Evolutionary conservation across 306 rosid genomes (phyloP).

Genomic region (Rubus idaeus): DNA sequence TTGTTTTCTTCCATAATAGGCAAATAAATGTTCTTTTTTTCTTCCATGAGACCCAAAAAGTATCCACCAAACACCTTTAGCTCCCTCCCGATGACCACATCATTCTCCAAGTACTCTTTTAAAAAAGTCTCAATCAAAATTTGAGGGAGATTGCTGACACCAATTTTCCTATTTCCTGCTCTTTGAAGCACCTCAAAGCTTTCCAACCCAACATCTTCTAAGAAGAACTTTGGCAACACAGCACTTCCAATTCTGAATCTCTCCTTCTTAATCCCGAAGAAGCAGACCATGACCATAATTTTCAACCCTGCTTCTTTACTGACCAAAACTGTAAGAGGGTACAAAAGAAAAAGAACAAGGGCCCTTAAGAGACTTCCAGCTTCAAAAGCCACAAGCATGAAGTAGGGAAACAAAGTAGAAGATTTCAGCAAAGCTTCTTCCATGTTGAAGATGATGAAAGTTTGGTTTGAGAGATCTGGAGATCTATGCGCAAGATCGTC

Average conservation of each 20-base stretch:
- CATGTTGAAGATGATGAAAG: constrained; percentile 60
- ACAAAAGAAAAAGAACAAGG: constrained; percentile 38
- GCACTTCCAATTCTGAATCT: constrained; percentile 59
- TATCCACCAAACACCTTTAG: constrained; percentile 65
- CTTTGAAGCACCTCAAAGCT: constrained; percentile 47
- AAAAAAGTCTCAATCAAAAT: constrained; percentile 78
- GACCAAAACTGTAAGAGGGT: constrained; percentile 56
- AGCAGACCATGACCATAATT: constrained; percentile 73
- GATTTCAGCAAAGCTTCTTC: constrained; percentile 65
- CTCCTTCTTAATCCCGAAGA: constrained; percentile 72
- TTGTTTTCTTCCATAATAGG: constrained; percentile 29
- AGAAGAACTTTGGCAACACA: constrained; percentile 71
- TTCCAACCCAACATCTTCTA: constrained; percentile 74
- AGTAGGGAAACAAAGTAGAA: constrained; percentile 58
- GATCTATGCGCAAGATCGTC: constrained; percentile 38
- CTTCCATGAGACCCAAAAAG: constrained; percentile 69
- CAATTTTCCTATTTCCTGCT: constrained; percentile 53
- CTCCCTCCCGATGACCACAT: constrained; percentile 60
- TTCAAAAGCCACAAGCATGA: constrained; percentile 93
- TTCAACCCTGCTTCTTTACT: constrained; percentile 54
- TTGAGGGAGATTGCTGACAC: constrained; percentile 53
- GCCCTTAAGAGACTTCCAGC: constrained; percentile 66
- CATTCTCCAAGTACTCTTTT: constrained; percentile 72
- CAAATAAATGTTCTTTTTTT: constrained; percentile 17
- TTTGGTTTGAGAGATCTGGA: constrained; percentile 37